Evolutionary conservation across 352 stramenopile species (phyloP), one percentile per base, ranked within the genome.

Genomic region (Globisporangium spiculum): DNA sequence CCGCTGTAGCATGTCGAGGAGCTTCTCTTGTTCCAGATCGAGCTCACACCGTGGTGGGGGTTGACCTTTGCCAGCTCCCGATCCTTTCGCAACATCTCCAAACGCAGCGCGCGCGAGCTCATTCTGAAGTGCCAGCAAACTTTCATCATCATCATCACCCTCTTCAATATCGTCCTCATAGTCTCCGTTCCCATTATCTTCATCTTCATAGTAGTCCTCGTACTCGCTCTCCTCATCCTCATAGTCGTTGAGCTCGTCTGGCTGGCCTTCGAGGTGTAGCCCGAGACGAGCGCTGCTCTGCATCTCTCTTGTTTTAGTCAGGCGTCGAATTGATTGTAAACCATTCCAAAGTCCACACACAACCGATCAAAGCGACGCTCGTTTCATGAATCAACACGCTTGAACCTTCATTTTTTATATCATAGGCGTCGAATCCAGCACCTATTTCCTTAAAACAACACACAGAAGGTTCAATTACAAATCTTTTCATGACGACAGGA

Each of bases 191-290:
- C 58, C 65, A 38, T 64, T 46, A 9, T 69, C 12, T 3, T 71
- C 63, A 14, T 79, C 70, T n/a, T 72, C 65, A n/a, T 26, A 32
- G n/a, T 75, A 75, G 68, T 74, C 63, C 14, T 72, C 60, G 4
- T 69, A 44, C 14, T 72, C 69, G 53, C 66, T 63, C 9, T 69
- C 65, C 27, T 59, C 56, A 44, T 59, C 30, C 14, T 65, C 55
- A 9, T 69, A 69, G 57, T 69, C 41, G 36, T 69, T 69, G 5
- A 69, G 34, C 34, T 69, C 65, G 24, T 60, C 53, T 7, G 4
- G 6, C 22, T 63, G 34, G 3, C 24, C 22, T 24, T 38, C 58
- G 22, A 41, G 10, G 3, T 36, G 58, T 24, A 63, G 9, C n/a
- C 6, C 54, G 6, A 60, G 41, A 27, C 36, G 12, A 7, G 32